phyloP scores from a whole-genome alignment of 106 monocot genomes.

The Dendrobium catenatum region DNA sequence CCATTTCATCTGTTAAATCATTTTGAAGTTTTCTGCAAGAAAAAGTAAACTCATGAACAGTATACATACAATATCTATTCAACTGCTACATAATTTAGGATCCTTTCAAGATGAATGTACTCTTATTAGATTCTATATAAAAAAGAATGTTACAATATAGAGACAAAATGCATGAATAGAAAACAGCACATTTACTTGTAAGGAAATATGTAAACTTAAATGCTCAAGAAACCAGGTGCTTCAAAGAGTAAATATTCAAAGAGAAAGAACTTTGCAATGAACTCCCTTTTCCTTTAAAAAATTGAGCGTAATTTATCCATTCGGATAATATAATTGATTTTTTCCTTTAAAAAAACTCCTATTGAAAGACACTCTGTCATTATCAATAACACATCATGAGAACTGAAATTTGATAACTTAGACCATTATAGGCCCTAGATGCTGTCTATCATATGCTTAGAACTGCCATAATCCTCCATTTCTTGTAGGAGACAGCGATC shows the following conservation, averaged over 20 bases:
- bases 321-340: neutral
- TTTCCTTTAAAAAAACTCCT: neutral
- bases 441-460: neutral
- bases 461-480: neutral
- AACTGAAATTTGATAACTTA: neutral
- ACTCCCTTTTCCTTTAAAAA: neutral
- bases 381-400: neutral
- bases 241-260: neutral
- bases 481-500: neutral
- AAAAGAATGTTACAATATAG: neutral
- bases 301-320: neutral
- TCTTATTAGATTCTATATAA: neutral
- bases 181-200: neutral
- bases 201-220: neutral
- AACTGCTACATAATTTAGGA: neutral
- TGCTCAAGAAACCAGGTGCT: neutral
- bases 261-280: neutral
- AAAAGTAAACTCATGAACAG: neutral
- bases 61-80: neutral
- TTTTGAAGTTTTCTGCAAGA: conserved; percentile 80
- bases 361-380: neutral
- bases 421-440: neutral
- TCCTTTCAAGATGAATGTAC: neutral
- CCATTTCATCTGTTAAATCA: conserved; percentile 96
- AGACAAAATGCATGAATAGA: neutral